Evolutionary conservation across 1,139 yeast species (phyloP), one percentile per base, ranked within the genome.

Genomic region (Geotrichum restrictum): DNA sequence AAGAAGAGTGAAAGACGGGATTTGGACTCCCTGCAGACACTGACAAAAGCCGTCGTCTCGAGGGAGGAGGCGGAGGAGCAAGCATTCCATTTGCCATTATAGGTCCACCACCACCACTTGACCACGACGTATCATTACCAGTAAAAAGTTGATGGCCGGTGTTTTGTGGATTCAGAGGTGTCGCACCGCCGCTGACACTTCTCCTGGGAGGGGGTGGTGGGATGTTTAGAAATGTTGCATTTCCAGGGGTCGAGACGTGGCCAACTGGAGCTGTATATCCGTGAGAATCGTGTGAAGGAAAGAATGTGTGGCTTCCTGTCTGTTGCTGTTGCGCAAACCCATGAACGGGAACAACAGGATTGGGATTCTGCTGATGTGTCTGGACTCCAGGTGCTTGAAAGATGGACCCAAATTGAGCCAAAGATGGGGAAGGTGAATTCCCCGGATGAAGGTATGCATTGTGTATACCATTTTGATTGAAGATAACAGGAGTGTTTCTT

Each of bases 1-100:
- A 50, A 4, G 49, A 39, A 5, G 53, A 50, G 16, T 50, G 40
- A 33, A 44, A 32, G 5, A 13, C 16, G 13, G 31, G 11, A 21
- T 21, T 43, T 3, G 29, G 39, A 13, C 45, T 36, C 3, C 42
- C 49, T 13, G 42, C 11, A n/a, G 38, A 19, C 5, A 38, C 32
- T 4, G 45, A 34, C 36, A 42, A 31, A 16, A 40, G 21, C 27
- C 53, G 33, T 3, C 53, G 44, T 2, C 53, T 41, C 4, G 49
- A 24, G 2, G 53, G 53, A 4, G 52, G 52, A 11, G 53, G 53
- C 7, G 53, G 53, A 27, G 53, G 49, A 13, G 53, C 53, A 6
- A 50, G 46, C 13, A 50, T 31, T 5, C 53, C 53, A 31, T 50
- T 50, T 14, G 14, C 39, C 46, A 50, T 45, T 3, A 44, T 29